Evolutionary conservation across 1,284 basidiomycete genomes (phyloP), one percentile per base, ranked within the genome.

Genomic region (Marasmius sp.): DNA sequence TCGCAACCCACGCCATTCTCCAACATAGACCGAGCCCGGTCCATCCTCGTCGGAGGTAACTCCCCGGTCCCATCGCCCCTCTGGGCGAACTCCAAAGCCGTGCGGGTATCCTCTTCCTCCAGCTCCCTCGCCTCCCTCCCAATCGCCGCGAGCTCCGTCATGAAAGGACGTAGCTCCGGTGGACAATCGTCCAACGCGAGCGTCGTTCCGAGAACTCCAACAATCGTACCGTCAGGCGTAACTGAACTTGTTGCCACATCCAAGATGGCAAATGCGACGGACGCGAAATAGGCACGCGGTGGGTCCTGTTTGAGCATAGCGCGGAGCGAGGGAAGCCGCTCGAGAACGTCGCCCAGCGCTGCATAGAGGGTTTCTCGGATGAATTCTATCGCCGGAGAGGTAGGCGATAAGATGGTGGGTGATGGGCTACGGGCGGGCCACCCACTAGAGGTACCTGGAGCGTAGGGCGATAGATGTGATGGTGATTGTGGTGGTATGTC

Each of bases 341-440:
- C 81, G 53, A 94, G 78, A 1, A 84, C 85, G 64, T 91, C 89
- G 0, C 81, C 89, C 8, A 93, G 78, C 0, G 89, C 84, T 0
- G 91, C 90, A 72, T 93, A 94, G 5, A 94, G 81, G 0, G 91
- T 93, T 72, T 93, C 91, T 37, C 92, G 87, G 63, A 93, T 92
- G 69, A 89, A 81, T 63, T 86, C 83, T 63, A 93, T 87, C 0
- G 85, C 85, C 0, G 89, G 88, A 6, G 85, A 77, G 41, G 81
- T 72, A 6, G 80, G 77, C 0, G 83, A 72, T 55, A 91, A 77
- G 55, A 89, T 75, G 4, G 77, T 70, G 0, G 85, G 84, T 0
- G 81, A 79, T 0, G 79, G 75, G 34, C 73, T 71, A 61, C 73
- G 74, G 3, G 70, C 57, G 45, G 64, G 68, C 57, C 57, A 60